Base-by-base conservation (phyloP, 2,329 filamentous ascomycete species). In the Penicillium verrucosum region DNA sequence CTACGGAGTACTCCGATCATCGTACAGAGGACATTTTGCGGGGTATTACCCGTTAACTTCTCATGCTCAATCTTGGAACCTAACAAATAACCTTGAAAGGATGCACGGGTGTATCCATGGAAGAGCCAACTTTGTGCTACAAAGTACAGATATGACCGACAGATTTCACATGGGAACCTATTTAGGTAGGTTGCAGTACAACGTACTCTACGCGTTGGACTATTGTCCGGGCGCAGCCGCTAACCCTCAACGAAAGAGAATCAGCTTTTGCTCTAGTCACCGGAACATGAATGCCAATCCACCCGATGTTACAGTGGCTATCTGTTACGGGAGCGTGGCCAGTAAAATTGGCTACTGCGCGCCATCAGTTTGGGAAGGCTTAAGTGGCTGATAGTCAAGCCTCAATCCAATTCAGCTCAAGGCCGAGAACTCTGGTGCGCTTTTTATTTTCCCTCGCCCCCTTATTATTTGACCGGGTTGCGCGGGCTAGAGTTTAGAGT, bases 271-370 rank as follows among this genome's bases (percentile, higher is more conserved):
- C 42, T 32, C 34, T 34, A 42, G 40, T 51, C 59, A 54, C 54
- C 52, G 52, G 51, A 52, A 45, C 42, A 53, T 21, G 41, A 34
- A 45, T 37, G 57, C 61, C 58, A 62, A 58, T 45, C 51, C 42
- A n/a, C n/a, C 46, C 57, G 57, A 66, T 66, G 62, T 36, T 60
- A 66, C 64, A 50, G 54, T 66, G 63, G 60, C 61, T 59, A 48
- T 47, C 55, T 32, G 46, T 23, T 37, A 27, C 40, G 27, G 18
- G 43, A 38, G n/a, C 29, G 29, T 43, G 59, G 58, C 64, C 64
- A 66, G 59, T 66, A 46, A 58, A 47, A 61, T 10, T 10, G 29
- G 14, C 21, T 11, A 16, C 29, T 37, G 52, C 41, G 41, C 60
- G 63, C 61, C 63, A 60, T 60, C 45, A 46, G n/a, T 41, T 41